Conservation (phyloP, 129 eudicot genomes). For the Tagetes patula region DNA sequence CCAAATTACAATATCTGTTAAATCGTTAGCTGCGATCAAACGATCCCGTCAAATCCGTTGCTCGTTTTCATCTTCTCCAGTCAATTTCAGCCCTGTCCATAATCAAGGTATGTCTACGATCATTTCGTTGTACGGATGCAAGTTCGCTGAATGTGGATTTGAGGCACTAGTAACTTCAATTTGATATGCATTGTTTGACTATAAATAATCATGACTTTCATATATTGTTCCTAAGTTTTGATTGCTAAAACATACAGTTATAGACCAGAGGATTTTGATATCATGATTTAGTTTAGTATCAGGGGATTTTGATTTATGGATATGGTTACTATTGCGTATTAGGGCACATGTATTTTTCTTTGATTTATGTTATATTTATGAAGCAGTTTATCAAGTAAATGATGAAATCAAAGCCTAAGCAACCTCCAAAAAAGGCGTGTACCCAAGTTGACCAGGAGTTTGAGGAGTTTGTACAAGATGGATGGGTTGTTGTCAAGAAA, state of each 20-base stretch:
- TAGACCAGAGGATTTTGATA: not conserved
- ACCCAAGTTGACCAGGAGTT: slow-evolving; percentile 36
- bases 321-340: slow-evolving; percentile 5
- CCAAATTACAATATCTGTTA: slow-evolving; percentile 23
- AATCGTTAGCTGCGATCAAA: not conserved
- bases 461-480: slow-evolving; percentile 45
- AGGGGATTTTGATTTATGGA: not conserved
- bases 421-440: slow-evolving; percentile 35
- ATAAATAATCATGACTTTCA: not conserved
- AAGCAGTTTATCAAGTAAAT: slow-evolving; percentile 45
- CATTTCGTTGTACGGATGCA: slow-evolving; percentile 5
- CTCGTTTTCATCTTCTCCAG: slow-evolving; percentile 10
- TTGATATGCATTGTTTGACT: not conserved
- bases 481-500: slow-evolving; percentile 83
- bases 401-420: slow-evolving; percentile 49
- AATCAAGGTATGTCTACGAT: slow-evolving; percentile 21
- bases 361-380: slow-evolving; percentile 20
- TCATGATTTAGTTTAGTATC: too few relatives aligned
- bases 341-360: slow-evolving; percentile 7
- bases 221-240: slow-evolving; percentile 2
- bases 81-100: slow-evolving; percentile 11
- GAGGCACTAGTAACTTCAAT: not conserved
- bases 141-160: not conserved
- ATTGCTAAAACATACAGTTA: not conserved
- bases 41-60: too few relatives aligned